Percentiles rank a stretch among this genome's conserved stretches.
Conservation (phyloP, 768 basidiomycete genomes). For the Suillus occidentalis region DNA sequence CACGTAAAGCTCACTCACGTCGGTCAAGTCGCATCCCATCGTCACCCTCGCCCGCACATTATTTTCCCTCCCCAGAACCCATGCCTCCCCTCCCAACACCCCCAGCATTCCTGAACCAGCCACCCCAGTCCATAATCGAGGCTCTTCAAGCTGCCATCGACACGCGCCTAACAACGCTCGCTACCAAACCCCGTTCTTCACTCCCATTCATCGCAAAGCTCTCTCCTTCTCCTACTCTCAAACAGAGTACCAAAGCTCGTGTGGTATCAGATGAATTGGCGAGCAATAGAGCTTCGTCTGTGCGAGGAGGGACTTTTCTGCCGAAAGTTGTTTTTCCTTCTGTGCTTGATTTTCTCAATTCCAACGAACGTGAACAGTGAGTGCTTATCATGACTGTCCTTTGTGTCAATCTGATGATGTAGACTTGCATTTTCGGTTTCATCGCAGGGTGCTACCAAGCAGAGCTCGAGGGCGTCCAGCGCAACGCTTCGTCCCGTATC, state of each 20-base stretch:
- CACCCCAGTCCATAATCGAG: conserved; percentile 20
- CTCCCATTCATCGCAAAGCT: neutral
- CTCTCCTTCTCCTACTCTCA: neutral
- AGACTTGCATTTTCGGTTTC: neutral
- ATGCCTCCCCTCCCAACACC: conserved; percentile 15
- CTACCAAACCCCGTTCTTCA: neutral
- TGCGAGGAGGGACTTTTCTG: conserved; percentile 1
- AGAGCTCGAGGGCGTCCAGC: conserved; percentile 6
- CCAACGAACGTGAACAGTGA: conserved; percentile 6
- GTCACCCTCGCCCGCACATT: conserved; percentile 26
- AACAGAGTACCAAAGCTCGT: neutral
- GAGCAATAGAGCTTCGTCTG: neutral
- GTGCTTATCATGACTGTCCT: neutral
- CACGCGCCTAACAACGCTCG: conserved; percentile 15
- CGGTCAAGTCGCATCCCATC: conserved; percentile 35
- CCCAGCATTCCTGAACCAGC: conserved; percentile 1
- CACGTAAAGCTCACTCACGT: conserved; percentile 37
- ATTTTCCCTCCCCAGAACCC: conserved; percentile 19
- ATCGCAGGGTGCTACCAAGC: conserved; percentile 9
- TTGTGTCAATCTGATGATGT: neutral
- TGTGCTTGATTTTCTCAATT: conserved; percentile 9
- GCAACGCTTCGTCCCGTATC: conserved; percentile 10
- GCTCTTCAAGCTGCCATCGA: conserved; percentile 25
- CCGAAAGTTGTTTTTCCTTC: conserved; percentile 14
- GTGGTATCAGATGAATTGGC: neutral